Base-by-base conservation (phyloP, 805 yeast genomes). In the Metschnikowia borealis region DNA sequence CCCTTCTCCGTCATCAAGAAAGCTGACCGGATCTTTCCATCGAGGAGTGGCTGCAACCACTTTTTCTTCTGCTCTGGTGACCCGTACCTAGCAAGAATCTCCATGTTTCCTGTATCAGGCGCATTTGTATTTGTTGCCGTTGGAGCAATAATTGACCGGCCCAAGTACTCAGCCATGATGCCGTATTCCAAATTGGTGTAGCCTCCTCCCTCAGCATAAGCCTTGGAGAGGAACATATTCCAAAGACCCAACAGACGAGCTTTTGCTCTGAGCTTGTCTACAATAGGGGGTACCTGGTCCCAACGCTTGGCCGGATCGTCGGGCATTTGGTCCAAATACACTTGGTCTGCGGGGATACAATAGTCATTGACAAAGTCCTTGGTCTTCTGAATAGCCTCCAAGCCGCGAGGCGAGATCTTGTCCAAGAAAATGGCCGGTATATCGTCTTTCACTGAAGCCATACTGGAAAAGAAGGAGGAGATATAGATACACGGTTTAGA, bases 101-200 rank as follows among this genome's bases (percentile, higher is more conserved):
- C 80, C 82, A 78, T 83, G 60, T 82, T 81, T 3, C 87, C 86
- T 8, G 87, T 82, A 56, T 82, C 87, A 7, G 87, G 87, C 10
- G 87, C 86, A 50, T 63, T 65, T 15, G 81, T 76, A 60, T 83
- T 82, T 52, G 84, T 79, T 18, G 77, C 84, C 60, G 80, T 85
- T 2, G 85, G 81, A 1, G 81, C 86, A 48, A 74, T 62, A 45
- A 68, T 67, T 2, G 81, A 71, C 46, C 80, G 69, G 13, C 87
- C 88, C 60, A 82, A 68, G 60, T 80, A 79, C 60, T 76, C 79
- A 1, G 85, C 84, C 85, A 83, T 81, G 47, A 83, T 62, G 0
- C 84, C 87, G 58, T 83, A 83, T 59, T 83, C 87, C 55, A 82
- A 64, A 62, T 82, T 82, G 44, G 84, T 70, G 63, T 61, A 82